phyloP scores from a whole-genome alignment of 768 basidiomycete species.

The Gautieria morchelliformis region DNA sequence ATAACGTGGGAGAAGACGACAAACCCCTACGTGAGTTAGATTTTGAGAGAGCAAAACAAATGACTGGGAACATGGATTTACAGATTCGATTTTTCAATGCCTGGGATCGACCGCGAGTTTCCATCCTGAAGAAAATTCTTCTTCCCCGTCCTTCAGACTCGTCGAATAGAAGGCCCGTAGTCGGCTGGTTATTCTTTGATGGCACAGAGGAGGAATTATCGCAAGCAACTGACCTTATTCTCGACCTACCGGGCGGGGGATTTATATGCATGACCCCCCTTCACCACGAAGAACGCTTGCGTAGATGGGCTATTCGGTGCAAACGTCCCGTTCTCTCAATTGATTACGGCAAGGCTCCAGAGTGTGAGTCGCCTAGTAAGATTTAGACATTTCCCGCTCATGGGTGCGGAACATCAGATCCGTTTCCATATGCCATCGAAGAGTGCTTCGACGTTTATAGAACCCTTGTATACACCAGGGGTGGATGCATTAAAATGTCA shows the following conservation, averaged over 20 bases:
- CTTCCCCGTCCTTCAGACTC: constrained; percentile 74
- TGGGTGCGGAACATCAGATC: constrained; percentile 45
- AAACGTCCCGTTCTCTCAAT: constrained; percentile 74
- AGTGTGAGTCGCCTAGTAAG: constrained; percentile 47
- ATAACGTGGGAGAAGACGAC: constrained; percentile 94
- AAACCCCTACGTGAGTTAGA: constrained; percentile 71
- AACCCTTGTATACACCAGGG: constrained; percentile 70
- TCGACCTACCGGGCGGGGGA: constrained; percentile 94
- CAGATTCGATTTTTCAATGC: constrained; percentile 59
- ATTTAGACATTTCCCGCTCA: background rate
- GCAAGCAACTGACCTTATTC: constrained; percentile 66
- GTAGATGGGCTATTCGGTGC: constrained; percentile 75
- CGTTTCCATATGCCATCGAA: constrained; percentile 93
- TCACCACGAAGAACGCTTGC: constrained; percentile 90
- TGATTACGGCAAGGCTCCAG: constrained; percentile 95
- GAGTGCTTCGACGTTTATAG: constrained; percentile 89
- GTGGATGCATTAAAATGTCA: constrained; percentile 77
- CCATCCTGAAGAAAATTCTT: constrained; percentile 64
- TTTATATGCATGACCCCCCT: constrained; percentile 95
- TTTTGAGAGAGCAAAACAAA: background rate
- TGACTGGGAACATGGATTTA: constrained; percentile 6
- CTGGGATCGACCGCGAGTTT: constrained; percentile 47
- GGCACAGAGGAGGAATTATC: constrained; percentile 55
- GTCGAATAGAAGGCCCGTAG: constrained; percentile 72
- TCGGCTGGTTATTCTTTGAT: constrained; percentile 74